phyloP scores from a whole-genome alignment of 1,284 basidiomycete genomes.

The Ganoderma meredithae region DNA sequence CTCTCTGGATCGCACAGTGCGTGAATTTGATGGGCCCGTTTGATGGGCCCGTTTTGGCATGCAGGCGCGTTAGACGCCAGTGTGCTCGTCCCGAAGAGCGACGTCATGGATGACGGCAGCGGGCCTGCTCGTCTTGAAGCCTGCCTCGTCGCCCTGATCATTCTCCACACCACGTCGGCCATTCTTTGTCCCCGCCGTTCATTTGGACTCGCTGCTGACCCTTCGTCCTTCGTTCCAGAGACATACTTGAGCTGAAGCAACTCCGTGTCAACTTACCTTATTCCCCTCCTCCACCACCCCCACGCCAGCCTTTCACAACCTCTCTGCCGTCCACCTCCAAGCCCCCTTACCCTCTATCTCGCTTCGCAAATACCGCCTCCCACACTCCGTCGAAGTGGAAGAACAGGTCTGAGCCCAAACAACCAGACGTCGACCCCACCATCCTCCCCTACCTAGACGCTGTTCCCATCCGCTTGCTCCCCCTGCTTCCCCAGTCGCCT shows the following conservation, averaged over 20 bases:
- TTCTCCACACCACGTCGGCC: neutral
- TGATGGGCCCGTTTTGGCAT: conserved; percentile 1
- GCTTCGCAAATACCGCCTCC: conserved; percentile 39
- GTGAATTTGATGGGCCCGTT: neutral
- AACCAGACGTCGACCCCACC: conserved; percentile 35
- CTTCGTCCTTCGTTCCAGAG: conserved; percentile 34
- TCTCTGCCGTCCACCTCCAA: conserved; percentile 31
- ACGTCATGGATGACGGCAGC: conserved; percentile 32
- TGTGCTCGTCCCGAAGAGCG: conserved; percentile 1
- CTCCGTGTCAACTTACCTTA: conserved; percentile 46
- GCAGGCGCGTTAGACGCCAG: neutral
- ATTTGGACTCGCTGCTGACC: conserved; percentile 4
- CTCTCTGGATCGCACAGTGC: neutral
- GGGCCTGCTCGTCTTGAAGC: neutral
- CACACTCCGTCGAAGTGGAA: conserved; percentile 42
- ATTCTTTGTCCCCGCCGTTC: neutral
- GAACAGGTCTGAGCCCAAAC: conserved; percentile 35
- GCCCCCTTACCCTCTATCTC: conserved; percentile 37
- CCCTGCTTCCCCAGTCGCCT: conserved; percentile 36
- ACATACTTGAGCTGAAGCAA: conserved; percentile 48
- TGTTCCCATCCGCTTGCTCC: conserved; percentile 43
- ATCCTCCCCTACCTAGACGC: conserved; percentile 44
- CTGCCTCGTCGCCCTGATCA: neutral
- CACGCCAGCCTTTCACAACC: conserved; percentile 39
- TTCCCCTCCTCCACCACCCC: conserved; percentile 36